Percentiles rank a stretch among this genome's conserved stretches.
Conservation (phyloP, 1,284 basidiomycete species). For the Boletellus sp. region DNA sequence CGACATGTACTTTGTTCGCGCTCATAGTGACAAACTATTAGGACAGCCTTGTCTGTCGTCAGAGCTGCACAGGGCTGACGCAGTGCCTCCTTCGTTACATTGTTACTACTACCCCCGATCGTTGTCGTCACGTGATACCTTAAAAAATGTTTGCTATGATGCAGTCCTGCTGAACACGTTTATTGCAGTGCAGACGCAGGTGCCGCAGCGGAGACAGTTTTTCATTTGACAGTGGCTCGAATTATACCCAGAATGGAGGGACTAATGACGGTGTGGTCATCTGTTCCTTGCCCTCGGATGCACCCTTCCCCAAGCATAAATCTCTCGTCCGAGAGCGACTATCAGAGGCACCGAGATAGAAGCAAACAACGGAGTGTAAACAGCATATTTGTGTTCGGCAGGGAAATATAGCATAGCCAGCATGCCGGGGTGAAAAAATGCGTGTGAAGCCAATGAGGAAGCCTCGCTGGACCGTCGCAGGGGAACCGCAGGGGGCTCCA, state of each 20-base stretch:
- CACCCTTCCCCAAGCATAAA: conserved; percentile 51
- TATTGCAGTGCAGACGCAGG: conserved; percentile 9
- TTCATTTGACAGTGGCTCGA: conserved; percentile 8
- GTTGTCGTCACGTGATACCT: conserved; percentile 24
- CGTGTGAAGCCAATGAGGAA: conserved; percentile 72
- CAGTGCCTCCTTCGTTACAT: not conserved
- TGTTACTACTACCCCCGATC: conserved; percentile 20
- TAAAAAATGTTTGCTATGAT: not conserved
- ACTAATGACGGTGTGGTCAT: conserved; percentile 12
- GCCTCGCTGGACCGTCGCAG: conserved; percentile 68
- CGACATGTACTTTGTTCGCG: conserved; percentile 56
- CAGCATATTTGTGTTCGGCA: conserved; percentile 91
- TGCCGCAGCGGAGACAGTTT: conserved; percentile 9
- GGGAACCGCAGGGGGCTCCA: conserved; percentile 43
- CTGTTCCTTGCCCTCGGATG: conserved; percentile 22
- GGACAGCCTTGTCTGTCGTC: conserved; percentile 10
- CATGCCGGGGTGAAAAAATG: conserved; percentile 98
- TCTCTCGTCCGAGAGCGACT: conserved; percentile 69
- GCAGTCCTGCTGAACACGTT: conserved; percentile 14
- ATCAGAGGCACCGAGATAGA: conserved; percentile 82
- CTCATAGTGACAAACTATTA: conserved; percentile 34
- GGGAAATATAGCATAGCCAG: conserved; percentile 95
- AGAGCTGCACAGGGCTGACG: not conserved
- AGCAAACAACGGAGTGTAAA: conserved; percentile 90
- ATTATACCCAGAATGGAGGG: conserved; percentile 11